Base-by-base conservation (phyloP, 1,284 basidiomycete species). In the Calocybe gambosa region DNA sequence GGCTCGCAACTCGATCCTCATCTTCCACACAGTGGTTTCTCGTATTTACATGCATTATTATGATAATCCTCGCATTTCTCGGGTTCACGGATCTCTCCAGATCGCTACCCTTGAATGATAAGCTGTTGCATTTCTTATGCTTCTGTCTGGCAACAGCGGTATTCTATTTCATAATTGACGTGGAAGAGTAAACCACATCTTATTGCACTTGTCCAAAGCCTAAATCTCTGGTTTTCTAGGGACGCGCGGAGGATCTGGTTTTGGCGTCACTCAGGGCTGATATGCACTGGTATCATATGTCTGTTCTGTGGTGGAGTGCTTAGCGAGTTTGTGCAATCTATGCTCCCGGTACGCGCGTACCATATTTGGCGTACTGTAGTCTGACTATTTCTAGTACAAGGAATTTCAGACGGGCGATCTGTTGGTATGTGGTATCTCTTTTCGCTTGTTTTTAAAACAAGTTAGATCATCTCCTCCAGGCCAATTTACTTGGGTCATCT, bases 101-200 rank as follows among this genome's bases (percentile, higher is more conserved):
- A 49, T 65, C 77, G 3, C 62, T 92, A 8, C 85, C 85, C 0
- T 61, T 93, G 13, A 89, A 88, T 60, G 86, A 89, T 76, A 92
- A 93, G 66, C 58, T 93, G 10, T 66, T 93, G 21, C 92, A 91
- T 59, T 92, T 94, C 60, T 58, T 89, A 18, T 90, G 88, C 62
- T 85, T 95, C 55, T 73, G 73, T 49, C 51, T 87, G 23, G 88
- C 90, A 0, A 92, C 90, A 0, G 80, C 68, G 4, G 75, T 91
- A 5, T 93, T 93, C 64, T 94, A 91, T 63, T 87, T 89, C 58
- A 89, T 93, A 40, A 80, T 89, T 49, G 89, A 91, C 55, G 82
- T 93, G 9, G 89, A 93, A 53, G 89, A 93, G 81, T 88, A 56
- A 58, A 83, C 67, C 16, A 37, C 18, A 39, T 44, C 16, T 29